Evolutionary conservation across 1,284 basidiomycete species (phyloP), one percentile per base, ranked within the genome.

Genomic region (Cryptococcus sp.): DNA sequence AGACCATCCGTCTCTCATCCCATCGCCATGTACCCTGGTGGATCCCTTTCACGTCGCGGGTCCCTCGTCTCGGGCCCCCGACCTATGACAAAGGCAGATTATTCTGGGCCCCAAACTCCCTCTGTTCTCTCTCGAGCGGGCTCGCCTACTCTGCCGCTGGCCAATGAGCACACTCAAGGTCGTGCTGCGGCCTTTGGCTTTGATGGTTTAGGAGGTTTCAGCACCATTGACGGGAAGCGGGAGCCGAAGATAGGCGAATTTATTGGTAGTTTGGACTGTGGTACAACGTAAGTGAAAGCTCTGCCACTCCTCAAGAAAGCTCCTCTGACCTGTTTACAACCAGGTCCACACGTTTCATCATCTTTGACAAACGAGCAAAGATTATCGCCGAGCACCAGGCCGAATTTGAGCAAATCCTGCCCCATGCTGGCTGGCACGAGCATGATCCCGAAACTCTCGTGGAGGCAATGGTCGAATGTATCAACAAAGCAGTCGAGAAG

Each of bases 391-490:
- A 89, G 73, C 86, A 91, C 73, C 93, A 96, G 77, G 82, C 87
- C 20, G 93, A 96, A 76, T 95, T 94, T 73, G 86, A 89, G 49
- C 93, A 95, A 73, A 91, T 94, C 75, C 92, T 91, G 71, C 89
- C 90, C 3, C 81, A 91, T 70, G 90, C 91, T 6, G 90, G 92
- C 15, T 98, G 95, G 95, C 95, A 98, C 76, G 93, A 95, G 66
- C 96, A 99, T 77, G 89, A 96, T 73, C 86, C 92, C 1, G 81
- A 84, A 49, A 92, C 94, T 73, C 89, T 98, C 68, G 85, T 89
- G 65, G 80, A 85, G 57, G 84, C 87, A 58, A 88, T 91, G 63
- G 85, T 91, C 54, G 80, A 82, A 55, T 94, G 91, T 78, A 89
- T 98, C 64, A 83, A 84, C 50, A 83, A 85, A 57, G 87, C 91